phyloP scores from a whole-genome alignment of 306 rosid genomes.

The Prunus armeniaca region DNA sequence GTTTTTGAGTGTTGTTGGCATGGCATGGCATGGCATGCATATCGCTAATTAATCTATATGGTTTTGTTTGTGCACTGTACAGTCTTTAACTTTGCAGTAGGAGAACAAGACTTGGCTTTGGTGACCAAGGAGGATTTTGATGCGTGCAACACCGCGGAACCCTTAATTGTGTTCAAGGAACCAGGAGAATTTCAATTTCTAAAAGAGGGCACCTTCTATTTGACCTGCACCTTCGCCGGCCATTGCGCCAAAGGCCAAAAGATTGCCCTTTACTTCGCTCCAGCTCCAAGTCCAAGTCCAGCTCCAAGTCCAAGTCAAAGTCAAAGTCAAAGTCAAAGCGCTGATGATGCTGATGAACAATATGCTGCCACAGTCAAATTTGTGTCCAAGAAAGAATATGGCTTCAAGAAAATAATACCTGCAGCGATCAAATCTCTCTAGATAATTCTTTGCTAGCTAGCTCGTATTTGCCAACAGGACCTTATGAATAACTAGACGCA shows the following conservation, averaged over 20 bases:
- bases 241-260: slow-evolving; percentile 54
- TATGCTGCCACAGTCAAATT: neutral
- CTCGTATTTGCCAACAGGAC: no score
- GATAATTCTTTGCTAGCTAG: no score
- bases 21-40: no score
- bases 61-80: neutral
- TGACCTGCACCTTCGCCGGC: slow-evolving; percentile 29
- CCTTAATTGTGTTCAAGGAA: neutral
- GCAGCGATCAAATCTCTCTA: no score
- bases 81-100: neutral
- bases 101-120: neutral
- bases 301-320: neutral
- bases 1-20: no score
- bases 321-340: neutral
- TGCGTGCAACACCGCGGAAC: neutral
- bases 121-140: slow-evolving; percentile 9
- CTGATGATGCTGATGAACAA: neutral
- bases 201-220: slow-evolving; percentile 15
- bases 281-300: neutral
- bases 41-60: no score
- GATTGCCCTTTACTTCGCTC: slow-evolving; percentile 32
- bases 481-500: no score
- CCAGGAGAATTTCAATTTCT: slow-evolving; percentile 23
- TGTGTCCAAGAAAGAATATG: neutral
- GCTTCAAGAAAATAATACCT: no score